phyloP scores from a whole-genome alignment of 1,284 basidiomycete genomes.

The Trametes sp. region DNA sequence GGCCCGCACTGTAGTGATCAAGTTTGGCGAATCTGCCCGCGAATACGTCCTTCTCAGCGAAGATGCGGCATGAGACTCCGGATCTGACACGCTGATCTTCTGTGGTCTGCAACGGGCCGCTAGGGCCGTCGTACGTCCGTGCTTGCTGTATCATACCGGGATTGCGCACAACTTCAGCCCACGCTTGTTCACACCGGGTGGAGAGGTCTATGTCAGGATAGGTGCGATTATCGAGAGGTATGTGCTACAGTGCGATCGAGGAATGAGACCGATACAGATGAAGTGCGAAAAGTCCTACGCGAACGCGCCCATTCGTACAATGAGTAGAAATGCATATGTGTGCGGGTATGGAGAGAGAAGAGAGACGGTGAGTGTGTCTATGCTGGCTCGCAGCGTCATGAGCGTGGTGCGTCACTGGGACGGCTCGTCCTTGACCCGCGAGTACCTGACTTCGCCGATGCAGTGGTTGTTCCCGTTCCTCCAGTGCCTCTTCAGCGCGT shows the following conservation, averaged over 20 bases:
- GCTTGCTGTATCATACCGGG: constrained; percentile 16
- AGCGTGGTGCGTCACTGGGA: constrained; percentile 5
- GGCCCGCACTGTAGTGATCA: constrained; percentile 69
- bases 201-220: not conserved
- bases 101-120: constrained; percentile 2
- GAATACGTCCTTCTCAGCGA: constrained; percentile 93
- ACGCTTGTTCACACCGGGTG: not conserved
- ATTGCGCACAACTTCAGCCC: not conserved
- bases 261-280: constrained; percentile 5
- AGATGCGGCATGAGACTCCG: constrained; percentile 59
- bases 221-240: constrained; percentile 5
- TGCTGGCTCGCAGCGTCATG: not conserved
- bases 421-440: constrained; percentile 18
- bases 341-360: constrained; percentile 9
- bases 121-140: constrained; percentile 21
- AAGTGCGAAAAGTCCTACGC: constrained; percentile 7
- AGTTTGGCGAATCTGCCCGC: constrained; percentile 86
- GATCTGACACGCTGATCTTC: not conserved
- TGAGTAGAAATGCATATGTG: not conserved
- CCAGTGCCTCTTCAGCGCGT: constrained; percentile 41
- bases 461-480: constrained; percentile 31
- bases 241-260: constrained; percentile 7
- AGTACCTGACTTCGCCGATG: constrained; percentile 24
- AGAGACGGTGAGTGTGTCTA: not conserved
- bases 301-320: constrained; percentile 1